Base-by-base conservation (phyloP, 257 asterid genomes). In the Mentha longifolia region DNA sequence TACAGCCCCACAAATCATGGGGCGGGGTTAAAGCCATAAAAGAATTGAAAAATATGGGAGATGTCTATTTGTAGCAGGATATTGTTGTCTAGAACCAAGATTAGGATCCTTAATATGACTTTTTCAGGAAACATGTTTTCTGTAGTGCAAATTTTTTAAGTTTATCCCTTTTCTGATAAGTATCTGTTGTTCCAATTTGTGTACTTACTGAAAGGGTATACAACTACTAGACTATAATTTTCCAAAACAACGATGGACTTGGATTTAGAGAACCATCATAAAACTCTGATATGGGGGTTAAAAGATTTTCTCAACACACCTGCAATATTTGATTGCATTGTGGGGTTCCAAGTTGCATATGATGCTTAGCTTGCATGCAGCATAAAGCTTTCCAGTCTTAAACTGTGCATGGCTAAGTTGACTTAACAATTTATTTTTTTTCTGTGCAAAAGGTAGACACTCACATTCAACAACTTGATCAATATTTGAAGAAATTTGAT, bases 401-500 rank as follows among this genome's bases (percentile, higher is more conserved):
- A n/a, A 3, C n/a, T n/a, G n/a, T n/a, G n/a, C n/a, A n/a, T n/a
- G 28, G 9, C 54, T 9, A 68, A 55, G 56, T 43, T 50, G 77
- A 64, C 37, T 54, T 50, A 15, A 61, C 47, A 19, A 39, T 65
- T 13, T 61, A 6, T 72, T 55, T 46, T 55, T 46, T 70, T 39
- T 30, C 65, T 16, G 7, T 77, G 49, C 57, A 71, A 74, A 79
- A 92, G 97, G 97, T 91, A 19, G 99, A 94, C 78, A 73, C 95
- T 67, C 97, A 91, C 74, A 84, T 95, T 77, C 99, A 92, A 76
- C 99, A 92, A 81, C 97, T 95, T 50, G 99, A 95, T 82, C 98
- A 87, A 74, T 89, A 88, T 73, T 61, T 95, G 82, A 92, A 85
- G 84, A 95, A 85, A 81, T 80, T 87, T 58, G 98, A 92, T 71